These are phyloP conservation scores for Puccinellia tenuiflora DNA, from an alignment of 176 grass and related monocot genomes.

Conservation along the genomic window DNA sequence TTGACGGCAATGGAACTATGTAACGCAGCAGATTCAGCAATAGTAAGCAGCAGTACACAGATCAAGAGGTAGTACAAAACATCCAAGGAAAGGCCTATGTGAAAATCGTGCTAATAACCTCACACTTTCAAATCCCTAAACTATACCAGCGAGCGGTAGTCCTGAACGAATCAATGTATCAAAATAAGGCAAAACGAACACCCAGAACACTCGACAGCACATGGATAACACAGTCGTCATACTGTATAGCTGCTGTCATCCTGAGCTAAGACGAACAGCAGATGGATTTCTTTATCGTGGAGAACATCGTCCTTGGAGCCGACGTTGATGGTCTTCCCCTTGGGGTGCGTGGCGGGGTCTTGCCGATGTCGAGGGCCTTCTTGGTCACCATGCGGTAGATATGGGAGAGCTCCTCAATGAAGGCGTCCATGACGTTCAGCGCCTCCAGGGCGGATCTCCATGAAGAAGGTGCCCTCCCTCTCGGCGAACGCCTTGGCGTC, in stretches of 20 bases:
- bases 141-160: slow-evolving; percentile 18
- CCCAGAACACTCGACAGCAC: background rate
- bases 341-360: slow-evolving; percentile 41
- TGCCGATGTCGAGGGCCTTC: slow-evolving; percentile 54
- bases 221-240: slow-evolving; percentile 10
- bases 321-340: slow-evolving; percentile 43
- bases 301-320: slow-evolving; percentile 58
- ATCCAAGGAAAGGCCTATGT: background rate
- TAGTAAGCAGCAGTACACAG: background rate
- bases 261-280: slow-evolving; percentile 49
- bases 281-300: slow-evolving; percentile 42
- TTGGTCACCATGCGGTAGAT: slow-evolving; percentile 54
- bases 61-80: background rate
- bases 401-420: slow-evolving; percentile 59
- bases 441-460: slow-evolving; percentile 69
- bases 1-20: too few species aligned
- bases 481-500: slow-evolving; percentile 55
- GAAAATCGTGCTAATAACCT: background rate
- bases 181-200: slow-evolving; percentile 25
- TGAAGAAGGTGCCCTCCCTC: slow-evolving; percentile 49
- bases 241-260: slow-evolving; percentile 1
- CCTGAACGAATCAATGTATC: slow-evolving; percentile 40
- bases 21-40: too few species aligned
- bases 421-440: slow-evolving; percentile 47
- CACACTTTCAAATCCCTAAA: slow-evolving; percentile 13